Evolutionary conservation across 2,329 filamentous ascomycete species (phyloP).

Genomic region (Penicillium sp.): DNA sequence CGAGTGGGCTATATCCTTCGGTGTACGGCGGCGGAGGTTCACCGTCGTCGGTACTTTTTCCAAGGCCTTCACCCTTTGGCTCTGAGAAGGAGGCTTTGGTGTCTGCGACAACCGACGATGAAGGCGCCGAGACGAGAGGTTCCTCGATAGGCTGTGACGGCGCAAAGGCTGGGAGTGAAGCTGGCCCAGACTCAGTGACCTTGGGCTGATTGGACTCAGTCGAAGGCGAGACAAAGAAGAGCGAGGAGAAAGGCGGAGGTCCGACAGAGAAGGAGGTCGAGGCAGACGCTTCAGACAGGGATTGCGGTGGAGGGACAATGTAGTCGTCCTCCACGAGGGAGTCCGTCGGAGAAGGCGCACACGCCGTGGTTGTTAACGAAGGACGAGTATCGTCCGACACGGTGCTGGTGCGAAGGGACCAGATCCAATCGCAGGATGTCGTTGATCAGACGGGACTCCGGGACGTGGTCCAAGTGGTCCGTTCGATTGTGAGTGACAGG

Average conservation of each 20-base stretch:
- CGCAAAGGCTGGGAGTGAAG: conserved; percentile 48
- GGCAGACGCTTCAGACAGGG: conserved; percentile 40
- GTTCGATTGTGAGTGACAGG: conserved; percentile 16
- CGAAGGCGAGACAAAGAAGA: conserved; percentile 52
- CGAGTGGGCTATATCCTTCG: conserved; percentile 85
- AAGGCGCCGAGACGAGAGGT: conserved; percentile 41
- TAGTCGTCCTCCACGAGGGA: conserved; percentile 40
- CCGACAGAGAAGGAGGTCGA: conserved; percentile 50
- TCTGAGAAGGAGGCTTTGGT: conserved; percentile 83
- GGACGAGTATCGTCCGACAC: conserved; percentile 29
- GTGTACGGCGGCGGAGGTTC: conserved; percentile 95
- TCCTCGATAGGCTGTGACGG: conserved; percentile 50
- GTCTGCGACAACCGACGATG: conserved; percentile 58
- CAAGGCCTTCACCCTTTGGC: conserved; percentile 67
- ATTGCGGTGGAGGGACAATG: conserved; percentile 38
- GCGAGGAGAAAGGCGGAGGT: conserved; percentile 60
- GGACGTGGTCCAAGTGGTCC: conserved; percentile 12
- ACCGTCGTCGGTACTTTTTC: conserved; percentile 69
- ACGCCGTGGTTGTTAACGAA: conserved; percentile 38
- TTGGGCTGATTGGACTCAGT: conserved; percentile 35
- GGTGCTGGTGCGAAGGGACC: conserved; percentile 21
- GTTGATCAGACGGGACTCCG: conserved; percentile 16
- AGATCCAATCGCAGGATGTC: conserved; percentile 17
- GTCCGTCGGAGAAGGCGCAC: conserved; percentile 35
- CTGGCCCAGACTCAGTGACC: conserved; percentile 46